phyloP scores from a whole-genome alignment of 2,329 filamentous ascomycete genomes.

The Diaporthe australafricana region DNA sequence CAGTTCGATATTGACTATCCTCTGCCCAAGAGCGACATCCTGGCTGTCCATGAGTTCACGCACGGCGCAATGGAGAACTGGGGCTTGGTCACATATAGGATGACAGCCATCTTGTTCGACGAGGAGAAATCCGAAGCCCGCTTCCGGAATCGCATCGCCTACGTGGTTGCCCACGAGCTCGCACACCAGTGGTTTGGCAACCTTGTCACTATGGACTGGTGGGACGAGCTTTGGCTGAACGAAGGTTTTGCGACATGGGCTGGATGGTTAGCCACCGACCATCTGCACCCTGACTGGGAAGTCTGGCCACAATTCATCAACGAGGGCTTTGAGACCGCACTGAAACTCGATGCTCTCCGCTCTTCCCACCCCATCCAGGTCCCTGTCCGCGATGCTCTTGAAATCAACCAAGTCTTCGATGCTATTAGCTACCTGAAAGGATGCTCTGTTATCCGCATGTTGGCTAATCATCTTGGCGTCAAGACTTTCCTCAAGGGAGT shows the following conservation, averaged over 20 bases:
- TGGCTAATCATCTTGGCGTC: conserved; percentile 88
- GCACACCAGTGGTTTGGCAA: conserved; percentile 99
- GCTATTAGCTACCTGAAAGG: conserved; percentile 97
- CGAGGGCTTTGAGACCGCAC: conserved; percentile 92
- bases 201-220: conserved; percentile 98
- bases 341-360: conserved; percentile 88
- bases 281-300: conserved; percentile 96
- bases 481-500: conserved; percentile 93
- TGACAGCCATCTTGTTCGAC: conserved; percentile 96
- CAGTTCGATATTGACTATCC: conserved; percentile 95
- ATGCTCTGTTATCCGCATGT: conserved; percentile 95
- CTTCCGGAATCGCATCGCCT: conserved; percentile 94
- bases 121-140: conserved; percentile 89
- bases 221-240: conserved; percentile 97
- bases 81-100: conserved; percentile 95
- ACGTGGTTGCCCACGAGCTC: conserved; percentile 97
- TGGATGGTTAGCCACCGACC: conserved; percentile 91
- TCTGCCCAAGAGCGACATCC: conserved; percentile 88
- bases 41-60: conserved; percentile 93
- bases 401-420: conserved; percentile 98
- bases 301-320: conserved; percentile 98
- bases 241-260: conserved; percentile 99
- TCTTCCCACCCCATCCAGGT: conserved; percentile 97
- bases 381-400: conserved; percentile 89
- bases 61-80: conserved; percentile 94